These are phyloP conservation scores for Pezicula rhizophila DNA, from an alignment of 2,329 filamentous ascomycete species.

Conservation along the genomic window DNA sequence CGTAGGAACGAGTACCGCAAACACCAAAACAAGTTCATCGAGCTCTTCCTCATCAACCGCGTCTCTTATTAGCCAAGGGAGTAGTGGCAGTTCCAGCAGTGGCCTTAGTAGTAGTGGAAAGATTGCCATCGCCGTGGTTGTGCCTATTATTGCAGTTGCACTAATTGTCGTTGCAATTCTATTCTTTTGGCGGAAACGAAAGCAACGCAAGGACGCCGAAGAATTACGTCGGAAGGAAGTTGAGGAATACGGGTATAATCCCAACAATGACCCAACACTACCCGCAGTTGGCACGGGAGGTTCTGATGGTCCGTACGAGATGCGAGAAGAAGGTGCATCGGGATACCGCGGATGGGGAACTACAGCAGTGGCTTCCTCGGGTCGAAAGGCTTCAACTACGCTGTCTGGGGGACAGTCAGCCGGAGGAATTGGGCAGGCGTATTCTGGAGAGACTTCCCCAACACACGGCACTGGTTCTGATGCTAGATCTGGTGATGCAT, in stretches of 20 bases:
- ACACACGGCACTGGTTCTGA: constrained; percentile 62
- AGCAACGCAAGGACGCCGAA: constrained; percentile 76
- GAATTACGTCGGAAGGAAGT: constrained; percentile 92
- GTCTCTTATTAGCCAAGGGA: constrained; percentile 7
- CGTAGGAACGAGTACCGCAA: neutral
- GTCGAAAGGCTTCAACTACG: constrained; percentile 82
- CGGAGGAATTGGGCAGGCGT: constrained; percentile 51
- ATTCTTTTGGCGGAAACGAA: constrained; percentile 84
- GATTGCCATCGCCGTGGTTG: constrained; percentile 88
- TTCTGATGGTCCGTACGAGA: constrained; percentile 57
- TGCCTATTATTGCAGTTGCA: constrained; percentile 84
- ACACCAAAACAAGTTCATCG: constrained; percentile 7
- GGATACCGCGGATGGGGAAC: constrained; percentile 96
- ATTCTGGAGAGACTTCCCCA: constrained; percentile 71
- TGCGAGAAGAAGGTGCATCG: constrained; percentile 67
- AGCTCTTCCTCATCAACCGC: constrained; percentile 20
- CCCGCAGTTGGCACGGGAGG: constrained; percentile 44
- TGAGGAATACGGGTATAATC: constrained; percentile 95
- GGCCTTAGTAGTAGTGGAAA: constrained; percentile 55
- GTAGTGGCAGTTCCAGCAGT: constrained; percentile 5
- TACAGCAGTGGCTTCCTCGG: constrained; percentile 60
- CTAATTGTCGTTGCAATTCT: constrained; percentile 70
- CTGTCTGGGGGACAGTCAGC: constrained; percentile 64
- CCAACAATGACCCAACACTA: constrained; percentile 87
- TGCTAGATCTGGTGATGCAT: constrained; percentile 60